These are phyloP conservation scores for Narthecium ossifragum DNA, from an alignment of 106 monocot species.

Conservation along the genomic window DNA sequence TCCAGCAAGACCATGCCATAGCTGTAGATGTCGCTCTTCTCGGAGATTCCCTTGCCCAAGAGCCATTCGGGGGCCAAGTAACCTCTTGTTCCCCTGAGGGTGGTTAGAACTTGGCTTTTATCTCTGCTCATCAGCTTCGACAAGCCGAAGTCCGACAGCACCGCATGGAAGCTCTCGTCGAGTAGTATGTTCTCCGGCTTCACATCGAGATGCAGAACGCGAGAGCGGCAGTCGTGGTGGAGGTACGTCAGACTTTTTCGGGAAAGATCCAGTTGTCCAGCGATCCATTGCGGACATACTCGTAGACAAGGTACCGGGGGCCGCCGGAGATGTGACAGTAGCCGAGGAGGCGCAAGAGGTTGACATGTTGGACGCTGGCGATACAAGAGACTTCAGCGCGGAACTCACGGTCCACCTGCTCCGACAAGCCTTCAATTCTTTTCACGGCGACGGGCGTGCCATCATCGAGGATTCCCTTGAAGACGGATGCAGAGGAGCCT, in stretches of 20 bases:
- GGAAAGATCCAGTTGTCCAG: slow-evolving; percentile 47
- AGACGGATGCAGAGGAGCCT: slow-evolving; percentile 45
- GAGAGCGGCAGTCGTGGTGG: slow-evolving; percentile 29
- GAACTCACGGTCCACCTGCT: slow-evolving; percentile 39
- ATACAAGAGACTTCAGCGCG: slow-evolving; percentile 29
- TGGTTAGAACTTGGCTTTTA: slow-evolving; percentile 20
- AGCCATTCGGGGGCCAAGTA: slow-evolving; percentile 45
- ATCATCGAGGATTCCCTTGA: slow-evolving; percentile 44
- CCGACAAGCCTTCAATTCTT: slow-evolving; percentile 20
- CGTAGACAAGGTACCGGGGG: slow-evolving; percentile 39
- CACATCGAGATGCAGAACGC: slow-evolving; percentile 43
- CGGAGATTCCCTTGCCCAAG: slow-evolving; percentile 14
- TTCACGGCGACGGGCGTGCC: slow-evolving; percentile 48
- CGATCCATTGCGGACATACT: slow-evolving; percentile 41
- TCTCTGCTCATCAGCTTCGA: slow-evolving; percentile 27
- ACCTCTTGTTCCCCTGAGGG: slow-evolving; percentile 28
- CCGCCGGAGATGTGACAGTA: slow-evolving; percentile 32
- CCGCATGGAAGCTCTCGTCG: slow-evolving; percentile 29
- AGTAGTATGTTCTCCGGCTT: slow-evolving; percentile 73
- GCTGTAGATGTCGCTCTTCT: slow-evolving; percentile 36
- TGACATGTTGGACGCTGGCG: slow-evolving; percentile 7
- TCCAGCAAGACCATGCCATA: slow-evolving; percentile 35
- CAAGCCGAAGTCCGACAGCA: slow-evolving; percentile 22
- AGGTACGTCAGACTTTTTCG: slow-evolving; percentile 37
- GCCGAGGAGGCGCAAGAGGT: slow-evolving; percentile 41